Evolutionary conservation across 2,329 filamentous ascomycete species (phyloP).

Genomic region (Dothideomycetes sp.): DNA sequence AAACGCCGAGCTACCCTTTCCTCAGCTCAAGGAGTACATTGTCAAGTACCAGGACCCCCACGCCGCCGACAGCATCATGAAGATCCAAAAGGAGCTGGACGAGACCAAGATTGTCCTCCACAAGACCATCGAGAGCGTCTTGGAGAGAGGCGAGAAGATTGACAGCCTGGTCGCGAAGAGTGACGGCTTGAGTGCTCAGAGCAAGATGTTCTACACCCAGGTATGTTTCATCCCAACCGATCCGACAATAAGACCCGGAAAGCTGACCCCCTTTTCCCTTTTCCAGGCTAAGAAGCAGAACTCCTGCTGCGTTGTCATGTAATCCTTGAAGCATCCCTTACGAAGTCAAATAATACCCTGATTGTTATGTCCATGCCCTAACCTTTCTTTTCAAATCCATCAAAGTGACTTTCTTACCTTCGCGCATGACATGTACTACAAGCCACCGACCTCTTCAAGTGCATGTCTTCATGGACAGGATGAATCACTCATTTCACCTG

Average conservation of each 20-base stretch:
- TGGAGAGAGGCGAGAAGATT: slow-evolving; percentile 91
- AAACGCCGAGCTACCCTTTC: slow-evolving; percentile 47
- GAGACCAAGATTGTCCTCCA: slow-evolving; percentile 96
- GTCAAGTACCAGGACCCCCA: slow-evolving; percentile 73
- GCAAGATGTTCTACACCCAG: slow-evolving; percentile 92
- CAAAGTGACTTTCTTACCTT: too few species aligned
- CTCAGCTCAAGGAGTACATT: slow-evolving; percentile 69
- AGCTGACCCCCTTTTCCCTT: slow-evolving; percentile 35
- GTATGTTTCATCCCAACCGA: slow-evolving; percentile 38
- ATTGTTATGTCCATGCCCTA: too few species aligned
- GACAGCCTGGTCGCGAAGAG: slow-evolving; percentile 90
- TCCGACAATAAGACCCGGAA: too few species aligned
- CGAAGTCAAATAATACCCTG: slow-evolving; percentile 9
- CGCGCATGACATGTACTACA: too few species aligned
- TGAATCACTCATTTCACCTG: too few species aligned
- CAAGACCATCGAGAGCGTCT: slow-evolving; percentile 83
- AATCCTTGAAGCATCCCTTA: not conserved
- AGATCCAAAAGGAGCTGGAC: slow-evolving; percentile 89
- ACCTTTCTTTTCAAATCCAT: not conserved
- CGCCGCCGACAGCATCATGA: slow-evolving; percentile 72
- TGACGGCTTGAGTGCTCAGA: slow-evolving; percentile 78
- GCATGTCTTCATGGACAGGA: too few species aligned
- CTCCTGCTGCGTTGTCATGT: slow-evolving; percentile 48
- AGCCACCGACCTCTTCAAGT: too few species aligned
- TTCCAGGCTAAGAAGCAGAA: slow-evolving; percentile 49